These are phyloP conservation scores for Talaromyces rugulosus DNA, from an alignment of 2,329 filamentous ascomycete genomes.

Conservation along the genomic window DNA sequence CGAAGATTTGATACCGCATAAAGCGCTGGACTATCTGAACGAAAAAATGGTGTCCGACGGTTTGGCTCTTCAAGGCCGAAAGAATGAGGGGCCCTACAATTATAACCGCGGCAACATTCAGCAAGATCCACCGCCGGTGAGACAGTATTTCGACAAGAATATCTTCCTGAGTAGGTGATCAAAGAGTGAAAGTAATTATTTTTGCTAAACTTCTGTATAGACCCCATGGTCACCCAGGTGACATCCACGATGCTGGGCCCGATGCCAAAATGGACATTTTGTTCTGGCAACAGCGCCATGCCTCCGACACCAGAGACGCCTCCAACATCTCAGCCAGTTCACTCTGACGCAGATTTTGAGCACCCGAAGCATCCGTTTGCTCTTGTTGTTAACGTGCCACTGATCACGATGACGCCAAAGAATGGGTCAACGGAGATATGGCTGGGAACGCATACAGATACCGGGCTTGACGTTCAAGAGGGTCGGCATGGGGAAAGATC, in stretches of 20 bases:
- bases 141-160: constrained; percentile 26
- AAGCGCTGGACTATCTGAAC: constrained; percentile 54
- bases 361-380: constrained; percentile 55
- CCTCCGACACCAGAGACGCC: constrained; percentile 40
- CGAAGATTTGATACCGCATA: constrained; percentile 49
- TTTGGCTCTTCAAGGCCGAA: constrained; percentile 51
- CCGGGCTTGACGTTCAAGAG: constrained; percentile 53
- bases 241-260: constrained; percentile 53
- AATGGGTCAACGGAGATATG: constrained; percentile 58
- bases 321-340: constrained; percentile 46
- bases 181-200: constrained; percentile 17
- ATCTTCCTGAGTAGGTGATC: constrained; percentile 49
- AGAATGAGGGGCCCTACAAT: constrained; percentile 8
- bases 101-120: constrained; percentile 46
- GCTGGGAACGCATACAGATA: constrained; percentile 53
- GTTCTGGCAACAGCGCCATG: constrained; percentile 56
- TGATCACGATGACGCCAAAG: constrained; percentile 45
- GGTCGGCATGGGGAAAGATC: constrained; percentile 53
- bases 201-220: background rate
- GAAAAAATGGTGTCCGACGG: constrained; percentile 58
- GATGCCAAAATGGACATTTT: constrained; percentile 53
- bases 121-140: constrained; percentile 53
- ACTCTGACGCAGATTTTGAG: constrained; percentile 57
- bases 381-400: constrained; percentile 51
- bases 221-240: constrained; percentile 5